Evolutionary conservation across 2,329 filamentous ascomycete species (phyloP).

Genomic region (Huntiella savannae): DNA sequence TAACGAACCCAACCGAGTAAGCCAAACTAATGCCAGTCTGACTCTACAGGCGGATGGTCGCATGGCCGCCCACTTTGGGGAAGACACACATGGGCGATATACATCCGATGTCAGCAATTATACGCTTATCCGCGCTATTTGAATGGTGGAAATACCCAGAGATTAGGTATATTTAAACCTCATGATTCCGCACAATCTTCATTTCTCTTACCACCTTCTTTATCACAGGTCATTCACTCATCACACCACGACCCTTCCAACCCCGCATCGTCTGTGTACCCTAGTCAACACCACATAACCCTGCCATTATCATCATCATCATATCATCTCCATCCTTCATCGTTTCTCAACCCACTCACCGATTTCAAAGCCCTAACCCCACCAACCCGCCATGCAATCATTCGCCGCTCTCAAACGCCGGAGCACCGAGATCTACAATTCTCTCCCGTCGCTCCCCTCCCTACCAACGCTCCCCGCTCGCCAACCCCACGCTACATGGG

Average conservation of each 20-base stretch:
- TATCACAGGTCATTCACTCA: not conserved
- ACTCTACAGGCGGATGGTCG: too few species aligned
- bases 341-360: not conserved
- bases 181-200: not conserved
- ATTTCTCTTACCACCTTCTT: not conserved
- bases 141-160: not conserved
- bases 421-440: constrained; percentile 32
- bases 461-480: constrained; percentile 14
- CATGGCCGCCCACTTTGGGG: too few species aligned
- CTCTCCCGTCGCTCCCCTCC: constrained; percentile 20
- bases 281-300: not conserved
- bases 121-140: too few species aligned
- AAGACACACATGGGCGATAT: too few species aligned
- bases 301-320: not conserved
- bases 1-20: too few species aligned
- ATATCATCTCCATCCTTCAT: not conserved
- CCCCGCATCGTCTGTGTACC: not conserved
- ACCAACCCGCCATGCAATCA: constrained; percentile 26
- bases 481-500: constrained; percentile 38
- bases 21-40: too few species aligned
- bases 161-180: not conserved
- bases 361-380: not conserved
- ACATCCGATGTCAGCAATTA: too few species aligned
- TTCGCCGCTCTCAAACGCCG: constrained; percentile 35
- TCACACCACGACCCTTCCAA: not conserved